Percentiles rank a stretch among this genome's conserved stretches.
phyloP scores from a whole-genome alignment of 2,329 filamentous ascomycete species.

The Neonectria coccinea region DNA sequence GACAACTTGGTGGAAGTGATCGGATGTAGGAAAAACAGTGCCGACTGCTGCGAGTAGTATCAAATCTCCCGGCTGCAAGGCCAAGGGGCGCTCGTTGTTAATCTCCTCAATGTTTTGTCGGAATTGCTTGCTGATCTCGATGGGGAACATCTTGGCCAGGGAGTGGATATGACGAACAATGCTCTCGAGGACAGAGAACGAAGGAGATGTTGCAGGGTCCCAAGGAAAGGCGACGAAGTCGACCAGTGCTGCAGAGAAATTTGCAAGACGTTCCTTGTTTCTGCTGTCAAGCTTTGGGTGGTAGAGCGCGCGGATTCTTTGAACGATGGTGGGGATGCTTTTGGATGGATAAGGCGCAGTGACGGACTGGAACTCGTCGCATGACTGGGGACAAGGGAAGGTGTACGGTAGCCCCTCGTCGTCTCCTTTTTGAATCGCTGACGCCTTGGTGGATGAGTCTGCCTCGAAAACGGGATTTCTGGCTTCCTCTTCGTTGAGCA shows the following conservation, averaged over 20 bases:
- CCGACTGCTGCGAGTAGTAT: conserved; percentile 85
- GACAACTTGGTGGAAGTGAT: conserved; percentile 95
- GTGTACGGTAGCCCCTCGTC: conserved; percentile 79
- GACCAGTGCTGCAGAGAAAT: conserved; percentile 75
- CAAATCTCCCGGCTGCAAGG: conserved; percentile 76
- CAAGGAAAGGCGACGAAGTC: conserved; percentile 68
- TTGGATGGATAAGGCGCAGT: conserved; percentile 70
- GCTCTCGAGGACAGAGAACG: conserved; percentile 79
- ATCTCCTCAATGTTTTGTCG: conserved; percentile 76
- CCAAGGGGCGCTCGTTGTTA: conserved; percentile 59
- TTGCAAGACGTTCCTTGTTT: conserved; percentile 84
- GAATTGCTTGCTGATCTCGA: conserved; percentile 82
- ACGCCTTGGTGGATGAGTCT: conserved; percentile 56
- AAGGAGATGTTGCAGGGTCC: conserved; percentile 57
- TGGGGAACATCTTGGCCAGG: conserved; percentile 84
- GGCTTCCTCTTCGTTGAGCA: conserved; percentile 70
- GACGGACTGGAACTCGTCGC: conserved; percentile 78
- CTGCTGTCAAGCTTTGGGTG: conserved; percentile 86
- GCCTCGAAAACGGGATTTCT: conserved; percentile 64
- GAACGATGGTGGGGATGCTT: conserved; percentile 82
- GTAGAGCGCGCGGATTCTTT: conserved; percentile 91
- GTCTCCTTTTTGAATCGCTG: conserved; percentile 54
- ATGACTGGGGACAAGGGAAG: conserved; percentile 84
- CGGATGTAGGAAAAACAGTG: conserved; percentile 91
- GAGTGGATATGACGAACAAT: conserved; percentile 93